phyloP scores from a whole-genome alignment of 164 flowering plant genomes.

The Litsea cubeba region DNA sequence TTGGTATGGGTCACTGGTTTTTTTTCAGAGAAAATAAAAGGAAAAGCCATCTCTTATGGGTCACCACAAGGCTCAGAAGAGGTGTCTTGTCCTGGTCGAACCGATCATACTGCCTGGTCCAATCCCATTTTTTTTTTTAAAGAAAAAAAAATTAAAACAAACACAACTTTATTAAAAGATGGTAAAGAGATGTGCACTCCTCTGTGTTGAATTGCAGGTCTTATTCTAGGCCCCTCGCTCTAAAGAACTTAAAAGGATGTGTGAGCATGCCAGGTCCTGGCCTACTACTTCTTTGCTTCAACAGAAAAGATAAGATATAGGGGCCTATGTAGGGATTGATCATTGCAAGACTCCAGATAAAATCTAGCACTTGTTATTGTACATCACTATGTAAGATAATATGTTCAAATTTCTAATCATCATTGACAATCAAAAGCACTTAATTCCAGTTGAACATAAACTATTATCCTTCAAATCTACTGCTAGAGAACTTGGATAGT shows the following conservation, averaged over 20 bases:
- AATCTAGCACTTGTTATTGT: neutral
- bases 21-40: neutral
- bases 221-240: constrained; percentile 3
- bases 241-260: neutral
- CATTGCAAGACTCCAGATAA: neutral
- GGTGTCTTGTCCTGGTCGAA: neutral
- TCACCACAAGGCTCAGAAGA: neutral
- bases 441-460: neutral
- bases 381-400: neutral
- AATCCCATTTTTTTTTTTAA: neutral
- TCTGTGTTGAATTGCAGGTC: constrained; percentile 4
- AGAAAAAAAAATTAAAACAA: neutral
- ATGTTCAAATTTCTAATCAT: neutral
- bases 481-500: neutral
- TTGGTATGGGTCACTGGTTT: too few species aligned
- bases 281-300: neutral
- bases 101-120: neutral
- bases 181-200: constrained; percentile 8
- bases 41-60: neutral
- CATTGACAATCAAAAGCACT: neutral
- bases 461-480: neutral
- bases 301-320: neutral
- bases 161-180: constrained; percentile 6
- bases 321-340: neutral
- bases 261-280: neutral